Evolutionary conservation across 495 filamentous ascomycete genomes (phyloP), one percentile per base, ranked within the genome.

Genomic region (Aspergillus wentii): DNA sequence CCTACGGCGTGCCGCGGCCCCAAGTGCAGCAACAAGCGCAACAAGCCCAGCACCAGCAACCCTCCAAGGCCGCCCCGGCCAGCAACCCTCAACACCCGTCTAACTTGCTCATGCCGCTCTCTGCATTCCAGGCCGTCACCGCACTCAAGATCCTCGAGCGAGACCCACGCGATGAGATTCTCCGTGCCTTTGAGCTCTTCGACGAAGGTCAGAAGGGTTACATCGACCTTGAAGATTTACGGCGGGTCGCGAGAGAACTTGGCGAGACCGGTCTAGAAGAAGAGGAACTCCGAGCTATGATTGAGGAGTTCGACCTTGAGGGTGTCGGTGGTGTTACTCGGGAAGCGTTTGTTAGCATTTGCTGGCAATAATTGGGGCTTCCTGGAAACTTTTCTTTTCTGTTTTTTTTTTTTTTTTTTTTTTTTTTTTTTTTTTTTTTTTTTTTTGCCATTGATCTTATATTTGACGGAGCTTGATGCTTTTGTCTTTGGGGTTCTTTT

Each of bases 241-340:
- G 86, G 40, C 67, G 86, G 21, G 91, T 98, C 33, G 88, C 92
- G 45, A 75, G 88, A 49, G 92, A 96, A 64, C 62, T 98, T 16
- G 90, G 90, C 1, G 91, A 98, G 62, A 83, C 79, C 29, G 79
- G 79, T 4, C 67, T 98, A 26, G 88, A 94, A 52, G 90, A 98
- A 53, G 86, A 94, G 47, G 91, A 98, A 63, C 64, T 98, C 29
- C 69, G 74, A 43, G 88, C 91, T 54, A 98, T 98, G 92, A 87
- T 98, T 67, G 89, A 95, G 63, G 92, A 98, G 68, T 98, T 98
- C 74, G 92, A 98, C 71, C 68, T 95, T 40, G 85, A 91, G 57
- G 89, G 86, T 0, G 90, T 94, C 48, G 88, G 88, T 5, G 88
- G 81, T 47, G 92, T 97, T 40, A 86, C 80, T 46, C 70, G 82